These are phyloP conservation scores for Gremmenia infestans DNA, from an alignment of 2,329 filamentous ascomycete species.

Conservation along the genomic window DNA sequence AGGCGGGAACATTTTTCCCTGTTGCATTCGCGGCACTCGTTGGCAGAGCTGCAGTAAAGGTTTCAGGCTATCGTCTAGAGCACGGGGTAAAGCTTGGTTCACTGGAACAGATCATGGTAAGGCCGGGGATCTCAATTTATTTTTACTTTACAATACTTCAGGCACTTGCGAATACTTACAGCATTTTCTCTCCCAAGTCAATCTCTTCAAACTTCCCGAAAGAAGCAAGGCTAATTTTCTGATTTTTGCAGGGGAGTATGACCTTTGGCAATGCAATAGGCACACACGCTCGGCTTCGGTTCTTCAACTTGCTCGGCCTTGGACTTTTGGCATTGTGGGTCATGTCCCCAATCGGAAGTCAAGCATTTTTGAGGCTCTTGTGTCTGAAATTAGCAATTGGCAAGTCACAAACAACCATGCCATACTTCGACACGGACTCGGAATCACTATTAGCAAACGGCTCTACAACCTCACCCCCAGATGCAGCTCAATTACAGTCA, in stretches of 20 bases:
- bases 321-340: slow-evolving; percentile 11
- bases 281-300: slow-evolving; percentile 9
- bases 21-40: slow-evolving; percentile 13
- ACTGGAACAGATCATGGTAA: slow-evolving; percentile 14
- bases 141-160: too few species aligned
- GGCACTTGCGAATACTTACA: too few species aligned
- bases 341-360: slow-evolving; percentile 16
- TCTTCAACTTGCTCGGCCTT: slow-evolving; percentile 6
- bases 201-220: too few species aligned
- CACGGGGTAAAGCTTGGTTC: slow-evolving; percentile 4
- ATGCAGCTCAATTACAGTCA: not conserved
- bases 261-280: slow-evolving; percentile 5
- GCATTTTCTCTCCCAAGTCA: too few species aligned
- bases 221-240: too few species aligned
- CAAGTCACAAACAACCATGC: not conserved
- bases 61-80: slow-evolving; percentile 11
- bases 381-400: not conserved
- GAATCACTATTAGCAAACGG: slow-evolving; percentile 4
- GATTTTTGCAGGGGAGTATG: not conserved
- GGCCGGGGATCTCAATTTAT: too few species aligned
- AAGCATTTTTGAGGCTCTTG: slow-evolving; percentile 5
- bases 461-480: not conserved
- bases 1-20: slow-evolving; percentile 12
- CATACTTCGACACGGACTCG: slow-evolving; percentile 8
- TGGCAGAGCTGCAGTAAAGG: slow-evolving; percentile 5